Base-by-base conservation (phyloP, 2,329 filamentous ascomycete genomes). In the Exophiala spinifera region DNA sequence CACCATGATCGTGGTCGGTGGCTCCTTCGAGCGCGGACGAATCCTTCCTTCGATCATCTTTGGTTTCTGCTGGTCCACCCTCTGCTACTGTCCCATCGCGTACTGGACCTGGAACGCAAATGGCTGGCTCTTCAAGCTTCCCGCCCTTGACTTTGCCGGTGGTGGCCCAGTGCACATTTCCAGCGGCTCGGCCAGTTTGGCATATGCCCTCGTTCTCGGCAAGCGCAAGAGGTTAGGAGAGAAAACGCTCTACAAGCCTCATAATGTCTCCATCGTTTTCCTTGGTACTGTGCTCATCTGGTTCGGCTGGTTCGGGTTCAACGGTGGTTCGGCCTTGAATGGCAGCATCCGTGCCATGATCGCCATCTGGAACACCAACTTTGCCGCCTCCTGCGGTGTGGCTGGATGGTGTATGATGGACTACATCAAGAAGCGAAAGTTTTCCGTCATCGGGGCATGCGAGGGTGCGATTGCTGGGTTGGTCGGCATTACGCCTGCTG, bases 391-490 rank as follows among this genome's bases (percentile, higher is more conserved):
- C 53, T 82, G 89, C 7, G 91, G 89, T 54, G 90, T 90, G 40
- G 85, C 95, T 89, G 28, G 95, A 89, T 21, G 64, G 75, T 45
- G 91, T 91, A 88, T 70, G 76, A 95, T 31, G 79, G 95, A 56
- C 89, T 81, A 96, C 69, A 95, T 95, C 73, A 83, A 90, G 55
- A 80, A 95, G 46, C 82, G 84, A 66, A 95, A 95, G 75, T 96
- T 89, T 87, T 94, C 89, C 0, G 92, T 89, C 1, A 89, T 95
- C 20, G 91, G 90, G 1, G 95, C 95, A 78, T 96, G 91, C 74
- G 94, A 88, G 0, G 91, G 91, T 57, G 87, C 92, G 15, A 87
- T 96, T 64, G 88, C 89, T 34, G 91, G 91, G 17, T 79, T 95
- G n/a, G 90, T 96, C 3, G 86, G 86, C 55, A 95, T 96, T 60